Base-by-base conservation (phyloP, 768 basidiomycete species). In the Pisolithus microcarpus region DNA sequence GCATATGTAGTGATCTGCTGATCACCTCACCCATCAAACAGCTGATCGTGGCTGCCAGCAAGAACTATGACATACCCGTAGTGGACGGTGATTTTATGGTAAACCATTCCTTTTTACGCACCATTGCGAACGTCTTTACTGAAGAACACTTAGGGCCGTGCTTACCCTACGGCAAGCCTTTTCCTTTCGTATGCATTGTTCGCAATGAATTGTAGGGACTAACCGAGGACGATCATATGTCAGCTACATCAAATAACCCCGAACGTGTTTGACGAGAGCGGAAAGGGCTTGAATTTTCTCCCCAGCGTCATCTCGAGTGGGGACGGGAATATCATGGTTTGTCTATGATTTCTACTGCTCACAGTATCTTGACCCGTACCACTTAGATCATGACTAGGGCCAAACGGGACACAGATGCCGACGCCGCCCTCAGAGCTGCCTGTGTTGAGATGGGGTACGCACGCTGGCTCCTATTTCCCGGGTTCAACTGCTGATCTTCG, bases 361-460 rank as follows among this genome's bases (percentile, higher is more conserved):
- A 36, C 28, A 55, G 43, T 51, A 53, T 49, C 57, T 51, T 49
- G 24, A 34, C 28, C 57, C 46, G 51, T 51, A 48, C 46, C 40
- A 37, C 28, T 19, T 38, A 66, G 65, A 53, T 74, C 28, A 72
- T 80, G 61, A 72, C 72, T 38, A 73, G 69, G 46, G 75, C 70
- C 3, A 77, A 72, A 52, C 68, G 66, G 46, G 70, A 74, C 19
- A 57, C 61, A 28, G 66, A 71, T n/a, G 70, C 77, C 4, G 79
- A 80, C 55, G 61, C 68, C 0, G 57, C 70, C 23, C 66, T 78
- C 57, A 71, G 78, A 3, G 72, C 74, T 0, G 76, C 72, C 5
- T 75, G 76, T 28, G 67, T 75, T 13, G 74, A 77, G 55, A 75
- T 81, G 75, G 79, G 79, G 62, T 68, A 48, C 36, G 62, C 54